Base-by-base conservation (phyloP, 306 rosid genomes). In the Vigna angularis region DNA sequence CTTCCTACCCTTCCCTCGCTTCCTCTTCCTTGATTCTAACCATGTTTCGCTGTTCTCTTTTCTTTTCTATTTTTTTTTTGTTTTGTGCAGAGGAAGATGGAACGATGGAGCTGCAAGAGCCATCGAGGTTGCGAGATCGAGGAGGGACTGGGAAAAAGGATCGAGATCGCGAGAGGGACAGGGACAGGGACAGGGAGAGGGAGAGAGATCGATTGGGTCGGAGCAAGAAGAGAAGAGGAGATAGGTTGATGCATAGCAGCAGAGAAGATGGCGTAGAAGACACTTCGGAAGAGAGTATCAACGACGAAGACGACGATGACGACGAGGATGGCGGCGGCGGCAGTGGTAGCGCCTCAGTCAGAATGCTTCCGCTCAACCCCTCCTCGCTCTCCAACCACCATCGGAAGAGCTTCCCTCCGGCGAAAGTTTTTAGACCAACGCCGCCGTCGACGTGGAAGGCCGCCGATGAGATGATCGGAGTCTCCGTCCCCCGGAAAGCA, bases 381-480 rank as follows among this genome's bases (percentile, higher is more conserved):
- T 18, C 85, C 0, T 80, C 94, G 17, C 26, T 85, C 32, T 71
- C 87, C 62, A 88, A 73, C 76, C 93, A 79, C 74, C 94, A 79
- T 80, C 90, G 98, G 73, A 96, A 96, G 76, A 91, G 90, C 86
- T 91, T 84, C 80, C 97, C 97, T 65, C 88, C 84, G 86, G 82
- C 91, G 55, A 93, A 90, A 88, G 88, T 80, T 78, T 91, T 90
- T 75, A 85, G 97, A 82, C 82, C 89, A 72, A 72, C 90, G 50
- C 86, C 96, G 84, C 81, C 83, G 76, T 26, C 76, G 80, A 73
- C 89, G 81, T 93, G 90, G 98, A 96, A 91, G 77, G 89, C 91
- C 62, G 87, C 99, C 77, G 98, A 96, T 66, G 99, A 96, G 72
- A 96, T 93, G 99, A 96, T 96, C 86, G 97, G 99, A 12, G 97